These are phyloP conservation scores for Vanrija sp. DNA, from an alignment of 1,284 basidiomycete species.

Conservation along the genomic window DNA sequence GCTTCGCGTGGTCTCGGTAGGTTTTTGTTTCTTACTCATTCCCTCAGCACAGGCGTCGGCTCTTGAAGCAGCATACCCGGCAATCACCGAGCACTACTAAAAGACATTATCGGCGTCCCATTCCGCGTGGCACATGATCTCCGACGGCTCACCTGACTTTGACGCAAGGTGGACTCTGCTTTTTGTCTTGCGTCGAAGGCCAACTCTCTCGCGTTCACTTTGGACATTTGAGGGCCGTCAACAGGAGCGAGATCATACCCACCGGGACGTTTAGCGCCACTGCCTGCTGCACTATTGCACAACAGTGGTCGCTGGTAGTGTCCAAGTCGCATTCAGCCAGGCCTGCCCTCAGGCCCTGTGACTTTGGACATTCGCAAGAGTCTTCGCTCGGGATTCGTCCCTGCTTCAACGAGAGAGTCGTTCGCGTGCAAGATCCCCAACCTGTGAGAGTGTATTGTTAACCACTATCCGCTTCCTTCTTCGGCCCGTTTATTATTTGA, in stretches of 20 bases:
- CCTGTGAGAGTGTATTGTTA: conserved; percentile 22
- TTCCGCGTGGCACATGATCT: conserved; percentile 8
- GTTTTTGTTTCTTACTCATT: conserved; percentile 53
- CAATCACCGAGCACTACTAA: no score
- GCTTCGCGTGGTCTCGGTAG: conserved; percentile 99
- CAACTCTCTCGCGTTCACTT: conserved; percentile 3
- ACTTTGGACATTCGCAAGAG: conserved; percentile 6
- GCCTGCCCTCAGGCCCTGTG: conserved; percentile 1
- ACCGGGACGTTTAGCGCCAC: conserved; percentile 1
- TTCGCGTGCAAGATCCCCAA: conserved; percentile 16
- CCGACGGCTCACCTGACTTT: conserved; percentile 11
- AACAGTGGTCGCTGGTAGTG: neutral
- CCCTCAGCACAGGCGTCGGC: conserved; percentile 24
- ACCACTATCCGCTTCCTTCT: conserved; percentile 15
- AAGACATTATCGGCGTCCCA: conserved; percentile 3
- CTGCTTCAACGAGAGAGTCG: conserved; percentile 10
- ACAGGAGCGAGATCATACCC: conserved; percentile 12
- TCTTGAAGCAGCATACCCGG: conserved; percentile 13
- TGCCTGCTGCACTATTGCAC: neutral
- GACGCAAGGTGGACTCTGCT: conserved; percentile 3
- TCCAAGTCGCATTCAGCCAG: neutral
- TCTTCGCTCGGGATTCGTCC: conserved; percentile 3
- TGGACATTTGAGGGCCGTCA: conserved; percentile 8
- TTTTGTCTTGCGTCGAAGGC: conserved; percentile 2
- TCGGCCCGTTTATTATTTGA: conserved; percentile 14